Base-by-base conservation (phyloP, 2,329 filamentous ascomycete species). In the Trichoderma aggressivum region DNA sequence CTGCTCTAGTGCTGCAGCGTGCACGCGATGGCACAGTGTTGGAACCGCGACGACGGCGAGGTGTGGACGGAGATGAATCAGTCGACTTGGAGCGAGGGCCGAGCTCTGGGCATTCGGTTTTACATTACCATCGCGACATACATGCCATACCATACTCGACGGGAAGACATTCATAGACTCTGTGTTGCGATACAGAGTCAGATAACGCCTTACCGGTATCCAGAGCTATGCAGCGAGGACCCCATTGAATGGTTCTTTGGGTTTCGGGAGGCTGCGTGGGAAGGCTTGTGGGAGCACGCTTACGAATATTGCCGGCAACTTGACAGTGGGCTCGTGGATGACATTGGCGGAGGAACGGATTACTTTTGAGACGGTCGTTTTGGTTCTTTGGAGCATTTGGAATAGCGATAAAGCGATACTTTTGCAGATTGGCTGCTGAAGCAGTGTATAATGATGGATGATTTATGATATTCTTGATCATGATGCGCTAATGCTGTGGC, bases 1-100 rank as follows among this genome's bases (percentile, higher is more conserved):
- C 66, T 69, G 28, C 56, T 69, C 2, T 69, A 43, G 66, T 69
- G 66, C 39, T 69, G 66, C 66, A 69, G 66, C 66, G 39, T 69
- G 12, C 66, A 69, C 12, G 43, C 56, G 26, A 69, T 69, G 58
- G 66, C 66, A 1, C 34, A 32, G 10, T 69, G 39, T 24, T 69
- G 66, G 66, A 24, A 53, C 21, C 56, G 56, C 7, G 43, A 69
- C 21, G 66, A 69, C 39, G 56, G 66, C 14, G 30, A 53, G 7
- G 66, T 69, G 21, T 69, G 66, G 66, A 32, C 39, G 1, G 66
- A 69, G 3, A 69, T 69, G 66, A 69, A 69, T 26, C 28, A 24
- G 14, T 69, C 66, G 16, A 36, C 56, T 18, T 69, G 66, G 66
- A 12, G 39, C 11, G 18, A 61, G 28, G 66, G 66, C 5, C 60